A percentile compares a stretch with the other conserved stretches of the same genome.
Evolutionary conservation across 352 stramenopile genomes (phyloP).

Genomic region (Thalassiosira mediterranea): DNA sequence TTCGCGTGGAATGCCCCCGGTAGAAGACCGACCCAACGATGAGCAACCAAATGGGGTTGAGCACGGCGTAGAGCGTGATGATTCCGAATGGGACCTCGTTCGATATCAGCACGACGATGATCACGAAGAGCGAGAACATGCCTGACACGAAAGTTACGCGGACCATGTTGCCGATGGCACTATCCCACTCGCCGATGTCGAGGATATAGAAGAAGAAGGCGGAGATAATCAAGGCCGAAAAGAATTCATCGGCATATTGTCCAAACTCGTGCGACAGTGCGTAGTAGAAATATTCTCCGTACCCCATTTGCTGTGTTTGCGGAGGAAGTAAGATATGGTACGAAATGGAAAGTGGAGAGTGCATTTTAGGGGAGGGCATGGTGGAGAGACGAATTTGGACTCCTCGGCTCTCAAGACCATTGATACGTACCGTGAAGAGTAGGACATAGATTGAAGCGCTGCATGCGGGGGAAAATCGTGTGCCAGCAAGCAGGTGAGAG

Average conservation of each 20-base stretch:
- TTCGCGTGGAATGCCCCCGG: slow-evolving; percentile 23
- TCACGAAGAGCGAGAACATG: slow-evolving; percentile 38
- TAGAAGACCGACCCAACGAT: slow-evolving; percentile 51
- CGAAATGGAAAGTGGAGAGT: too few relatives aligned
- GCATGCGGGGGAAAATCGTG: not conserved
- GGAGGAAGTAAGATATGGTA: slow-evolving; percentile 1
- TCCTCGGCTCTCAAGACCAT: too few relatives aligned
- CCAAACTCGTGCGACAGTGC: slow-evolving; percentile 39
- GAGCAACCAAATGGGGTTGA: slow-evolving; percentile 61
- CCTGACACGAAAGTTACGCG: slow-evolving; percentile 16
- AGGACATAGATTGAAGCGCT: slow-evolving; percentile 38
- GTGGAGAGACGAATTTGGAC: too few relatives aligned
- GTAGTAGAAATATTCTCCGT: slow-evolving; percentile 47
- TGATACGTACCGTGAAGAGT: slow-evolving; percentile 55
- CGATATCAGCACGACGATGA: slow-evolving; percentile 42
- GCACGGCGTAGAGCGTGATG: slow-evolving; percentile 54
- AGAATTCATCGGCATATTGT: slow-evolving; percentile 14
- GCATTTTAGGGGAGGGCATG: too few relatives aligned
- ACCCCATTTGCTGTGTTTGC: slow-evolving; percentile 51
- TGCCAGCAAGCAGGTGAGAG: too few relatives aligned
- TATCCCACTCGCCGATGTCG: slow-evolving; percentile 57
- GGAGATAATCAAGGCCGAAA: slow-evolving; percentile 15
- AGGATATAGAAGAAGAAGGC: slow-evolving; percentile 62
- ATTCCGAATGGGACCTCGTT: slow-evolving; percentile 54
- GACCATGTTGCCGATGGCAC: slow-evolving; percentile 23